Base-by-base conservation (phyloP, 225 moss, liverwort and hornwort genomes). In the Rhytidiadelphus loreus region DNA sequence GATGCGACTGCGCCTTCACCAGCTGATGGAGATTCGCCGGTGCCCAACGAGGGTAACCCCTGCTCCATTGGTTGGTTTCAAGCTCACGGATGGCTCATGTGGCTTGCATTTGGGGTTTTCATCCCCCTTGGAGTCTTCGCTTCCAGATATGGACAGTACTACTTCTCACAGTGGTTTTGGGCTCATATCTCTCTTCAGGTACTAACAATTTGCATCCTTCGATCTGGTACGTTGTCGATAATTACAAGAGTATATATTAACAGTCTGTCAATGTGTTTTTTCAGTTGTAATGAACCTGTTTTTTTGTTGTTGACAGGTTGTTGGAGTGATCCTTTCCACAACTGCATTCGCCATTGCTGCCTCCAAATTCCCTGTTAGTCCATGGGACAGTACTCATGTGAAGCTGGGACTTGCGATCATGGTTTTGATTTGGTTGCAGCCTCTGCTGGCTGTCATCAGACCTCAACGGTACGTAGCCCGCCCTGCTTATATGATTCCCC, bases 41-140 rank as follows among this genome's bases (percentile, higher is more conserved):
- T 33, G 44, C 70, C 71, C 23, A 88, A 90, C 57, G 76, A 90
- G 29, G 90, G 90, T 50, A 92, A 92, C 77, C 92, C 92, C 16
- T 35, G 28, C 44, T 77, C 86, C 55, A 92, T 92, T 53, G 79
- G 84, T 16, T 92, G 86, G 88, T 92, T 86, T 41, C 75, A 71
- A 88, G 92, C 92, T 84, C 92, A 92, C 60, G 92, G 92, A 39
- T 92, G 92, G 90, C 90, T 92, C 43, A 88, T 90, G 90, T 92
- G 90, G 92, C 84, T 89, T 39, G 55, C 92, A 41, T 92, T 90
- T 50, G 92, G 90, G 33, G 24, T 89, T 24, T 90, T 92, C 84
- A 18, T 92, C 4, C 88, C 92, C 0, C 53, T 86, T 12, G 90
- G 92, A 9, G 80, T 92, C 48, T 62, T 90, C 11, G 20, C 32